Evolutionary conservation across 192 early-diverging fungal species (phyloP).

Genomic region (Rhizoclosmatium globosum): DNA sequence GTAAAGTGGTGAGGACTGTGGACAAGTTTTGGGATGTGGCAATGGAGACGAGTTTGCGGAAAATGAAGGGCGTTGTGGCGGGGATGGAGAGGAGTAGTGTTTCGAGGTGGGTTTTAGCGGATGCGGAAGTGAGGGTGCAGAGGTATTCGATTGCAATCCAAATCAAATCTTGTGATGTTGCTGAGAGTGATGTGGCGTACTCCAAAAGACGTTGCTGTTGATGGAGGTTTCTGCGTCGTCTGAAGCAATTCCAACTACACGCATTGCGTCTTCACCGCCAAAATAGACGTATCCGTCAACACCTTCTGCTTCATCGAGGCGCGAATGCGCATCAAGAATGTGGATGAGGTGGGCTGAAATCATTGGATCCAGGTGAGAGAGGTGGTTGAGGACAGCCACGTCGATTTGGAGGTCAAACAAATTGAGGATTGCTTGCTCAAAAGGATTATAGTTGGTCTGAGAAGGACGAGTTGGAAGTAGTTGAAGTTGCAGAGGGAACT

Average conservation of each 20-base stretch:
- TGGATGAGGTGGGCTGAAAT: slow-evolving; percentile 5
- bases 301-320: neutral
- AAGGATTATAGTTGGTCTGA: neutral
- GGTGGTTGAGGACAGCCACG: neutral
- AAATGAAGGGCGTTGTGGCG: neutral
- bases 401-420: slow-evolving; percentile 16
- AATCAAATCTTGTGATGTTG: neutral
- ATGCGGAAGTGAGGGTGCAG: neutral
- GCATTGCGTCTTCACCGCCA: neutral
- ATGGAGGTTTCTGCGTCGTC: neutral
- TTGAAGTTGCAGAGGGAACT: neutral
- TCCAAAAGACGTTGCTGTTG: neutral
- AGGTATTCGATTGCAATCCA: slow-evolving; percentile 2
- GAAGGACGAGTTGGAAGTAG: too few relatives aligned
- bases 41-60: slow-evolving; percentile 15
- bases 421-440: neutral
- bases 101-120: neutral
- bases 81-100: neutral
- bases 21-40: neutral
- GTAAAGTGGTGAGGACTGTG: neutral
- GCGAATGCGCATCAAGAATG: neutral
- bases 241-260: neutral
- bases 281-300: slow-evolving; percentile 14
- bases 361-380: neutral
- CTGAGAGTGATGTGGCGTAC: neutral